Evolutionary conservation across 345 rosid genomes (phyloP), one percentile per base, ranked within the genome.

Genomic region (Litchi chinensis): DNA sequence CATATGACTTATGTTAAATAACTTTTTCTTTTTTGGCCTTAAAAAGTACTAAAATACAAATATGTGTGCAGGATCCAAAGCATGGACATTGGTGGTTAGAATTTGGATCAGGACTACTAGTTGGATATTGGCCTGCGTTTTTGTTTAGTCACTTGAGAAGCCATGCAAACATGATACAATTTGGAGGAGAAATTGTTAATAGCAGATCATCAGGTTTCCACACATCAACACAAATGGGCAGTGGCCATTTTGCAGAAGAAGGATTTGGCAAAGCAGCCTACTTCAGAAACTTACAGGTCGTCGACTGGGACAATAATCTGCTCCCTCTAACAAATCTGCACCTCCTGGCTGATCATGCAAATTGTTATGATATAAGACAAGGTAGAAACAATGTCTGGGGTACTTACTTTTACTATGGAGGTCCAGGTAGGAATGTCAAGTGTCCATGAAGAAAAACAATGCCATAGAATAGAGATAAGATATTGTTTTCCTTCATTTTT

Each of bases 1-100:
- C 46, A 46, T 9, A 57, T 4, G 63, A 50, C 72, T 69, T 21
- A 8, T 9, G 70, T 44, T 67, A 66, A 67, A 40, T 3, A 67
- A 67, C 32, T 13, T 39, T 19, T 60, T 18, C 1, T 3, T 16
- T 40, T 43, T 15, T 10, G 63, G 10, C 8, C 19, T 9, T 48
- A 8, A 18, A 60, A 54, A 65, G 64, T 57, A 71, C 73, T 75
- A 75, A 78, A 76, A 37, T n/a, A 10, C 40, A 40, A 60, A 62
- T 21, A 54, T 48, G 21, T 73, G 43, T 73, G 74, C 68, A 95
- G 97, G 99, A 96, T 87, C 99, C 99, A 67, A 91, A 90, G 87
- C 99, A 93, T 76, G 99, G 99, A 28, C 91, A 96, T 78, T 96
- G 99, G 99, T 96, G 99, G 99, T 89, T 96, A 66, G 90, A 96